These are phyloP conservation scores for Prunus armeniaca DNA, from an alignment of 306 rosid species.

Conservation along the genomic window DNA sequence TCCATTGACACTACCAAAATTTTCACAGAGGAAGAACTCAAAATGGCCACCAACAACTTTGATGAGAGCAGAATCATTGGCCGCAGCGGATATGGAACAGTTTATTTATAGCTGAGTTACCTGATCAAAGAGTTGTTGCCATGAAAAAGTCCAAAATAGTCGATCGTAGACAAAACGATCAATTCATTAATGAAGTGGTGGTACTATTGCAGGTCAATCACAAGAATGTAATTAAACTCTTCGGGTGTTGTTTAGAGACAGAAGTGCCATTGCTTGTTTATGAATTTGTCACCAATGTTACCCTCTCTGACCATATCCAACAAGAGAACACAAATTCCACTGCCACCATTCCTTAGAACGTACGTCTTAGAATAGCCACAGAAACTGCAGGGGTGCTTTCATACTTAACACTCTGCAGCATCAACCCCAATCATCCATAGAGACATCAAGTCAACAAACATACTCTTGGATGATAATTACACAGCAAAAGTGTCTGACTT, in stretches of 20 bases:
- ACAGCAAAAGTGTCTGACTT: slow-evolving; percentile 34
- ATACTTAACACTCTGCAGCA: slow-evolving; percentile 17
- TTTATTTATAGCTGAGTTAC: too few species aligned
- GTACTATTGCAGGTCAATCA: slow-evolving; percentile 11
- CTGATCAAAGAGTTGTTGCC: too few species aligned
- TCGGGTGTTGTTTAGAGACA: slow-evolving; percentile 19
- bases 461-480: slow-evolving; percentile 17
- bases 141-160: background rate
- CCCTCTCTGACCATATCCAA: slow-evolving; percentile 11
- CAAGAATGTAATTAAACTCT: background rate
- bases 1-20: too few species aligned
- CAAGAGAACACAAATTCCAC: background rate
- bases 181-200: slow-evolving; percentile 2
- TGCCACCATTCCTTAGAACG: background rate
- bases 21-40: too few species aligned
- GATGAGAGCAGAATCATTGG: too few species aligned
- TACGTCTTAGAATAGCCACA: slow-evolving; percentile 24
- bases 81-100: too few species aligned
- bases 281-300: slow-evolving; percentile 22
- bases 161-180: background rate
- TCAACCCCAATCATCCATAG: slow-evolving; percentile 34
- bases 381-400: slow-evolving; percentile 29
- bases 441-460: background rate
- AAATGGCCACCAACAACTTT: too few species aligned
- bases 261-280: slow-evolving; percentile 19